Conservation (phyloP, 164 flowering plant species). For the Malania oleifera region DNA sequence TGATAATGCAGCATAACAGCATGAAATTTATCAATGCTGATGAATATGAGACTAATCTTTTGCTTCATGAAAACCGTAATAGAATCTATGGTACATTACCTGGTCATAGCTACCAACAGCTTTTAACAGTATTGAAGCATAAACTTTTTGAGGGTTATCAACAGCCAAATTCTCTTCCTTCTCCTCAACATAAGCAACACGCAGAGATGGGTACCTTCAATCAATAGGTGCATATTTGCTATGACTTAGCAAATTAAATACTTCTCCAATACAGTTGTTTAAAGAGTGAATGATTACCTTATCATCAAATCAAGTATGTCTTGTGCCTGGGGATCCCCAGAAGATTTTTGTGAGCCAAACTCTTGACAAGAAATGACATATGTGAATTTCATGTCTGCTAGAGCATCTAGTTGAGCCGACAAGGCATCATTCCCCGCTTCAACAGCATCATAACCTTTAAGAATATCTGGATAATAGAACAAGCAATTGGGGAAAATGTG, state of each 20-base stretch:
- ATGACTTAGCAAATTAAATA: no score
- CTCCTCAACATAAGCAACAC: slow-evolving; percentile 2
- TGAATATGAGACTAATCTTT: no score
- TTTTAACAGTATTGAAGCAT: background rate
- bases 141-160: background rate
- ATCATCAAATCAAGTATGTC: background rate
- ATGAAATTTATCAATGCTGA: no score
- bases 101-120: background rate
- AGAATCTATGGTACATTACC: no score
- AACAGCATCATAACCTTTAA: slow-evolving; percentile 1
- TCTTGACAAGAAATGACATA: slow-evolving; percentile 1
- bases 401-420: background rate
- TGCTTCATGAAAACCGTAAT: no score
- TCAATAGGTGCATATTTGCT: no score
- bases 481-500: no score
- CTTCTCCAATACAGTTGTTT: no score
- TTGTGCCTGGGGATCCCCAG: background rate
- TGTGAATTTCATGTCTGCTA: slow-evolving; percentile 2
- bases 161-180: background rate
- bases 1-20: no score
- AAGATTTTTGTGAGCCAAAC: background rate
- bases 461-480: background rate
- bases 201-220: background rate
- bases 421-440: background rate
- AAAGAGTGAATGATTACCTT: background rate